Base-by-base conservation (phyloP, 2,329 filamentous ascomycete genomes). In the Paecilomyces variotii region DNA sequence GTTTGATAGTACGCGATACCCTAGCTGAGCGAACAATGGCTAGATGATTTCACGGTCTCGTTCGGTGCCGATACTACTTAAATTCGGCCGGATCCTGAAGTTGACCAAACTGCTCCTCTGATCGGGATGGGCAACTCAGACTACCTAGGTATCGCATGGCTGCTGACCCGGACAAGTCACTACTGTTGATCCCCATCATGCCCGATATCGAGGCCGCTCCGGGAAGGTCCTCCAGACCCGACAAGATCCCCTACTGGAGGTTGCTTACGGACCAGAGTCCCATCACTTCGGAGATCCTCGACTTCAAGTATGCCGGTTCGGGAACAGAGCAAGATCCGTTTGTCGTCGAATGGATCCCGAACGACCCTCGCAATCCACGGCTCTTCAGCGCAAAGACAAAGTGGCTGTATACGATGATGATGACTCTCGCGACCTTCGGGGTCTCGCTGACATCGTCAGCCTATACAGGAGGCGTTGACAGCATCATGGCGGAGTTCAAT, bases 401-500 rank as follows among this genome's bases (percentile, higher is more conserved):
- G n/a, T 45, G 35, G 35, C 14, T 45, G 12, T 45, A 45, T 19
- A 45, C 35, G n/a, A 45, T 45, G 35, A 45, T 45, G 35, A 45
- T 45, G 35, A 45, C 35, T 45, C 35, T 45, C 2, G 35, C 35
- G 35, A 45, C 35, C 14, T 45, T 45, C 14, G 35, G 35, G 3
- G 35, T 45, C 35, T 19, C 35, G 6, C 14, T 45, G 35, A 45
- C 35, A 45, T 45, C 35, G 14, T 45, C 35, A 5, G 14, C 12
- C 1, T 45, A 45, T 19, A 45, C 35, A 7, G 35, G 35, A 45
- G 35, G 35, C 14, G 35, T 45, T 45, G 35, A 45, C 14, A n/a
- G n/a, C 4, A 54, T 60, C 32, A 60, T 60, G 59, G 54, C 26
- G 14, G 39, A 50, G 9, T 54, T 58, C 34, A 45, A 55, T 32